These are phyloP conservation scores for Begonia fuchsioides DNA, from an alignment of 306 rosid genomes.

Conservation along the genomic window DNA sequence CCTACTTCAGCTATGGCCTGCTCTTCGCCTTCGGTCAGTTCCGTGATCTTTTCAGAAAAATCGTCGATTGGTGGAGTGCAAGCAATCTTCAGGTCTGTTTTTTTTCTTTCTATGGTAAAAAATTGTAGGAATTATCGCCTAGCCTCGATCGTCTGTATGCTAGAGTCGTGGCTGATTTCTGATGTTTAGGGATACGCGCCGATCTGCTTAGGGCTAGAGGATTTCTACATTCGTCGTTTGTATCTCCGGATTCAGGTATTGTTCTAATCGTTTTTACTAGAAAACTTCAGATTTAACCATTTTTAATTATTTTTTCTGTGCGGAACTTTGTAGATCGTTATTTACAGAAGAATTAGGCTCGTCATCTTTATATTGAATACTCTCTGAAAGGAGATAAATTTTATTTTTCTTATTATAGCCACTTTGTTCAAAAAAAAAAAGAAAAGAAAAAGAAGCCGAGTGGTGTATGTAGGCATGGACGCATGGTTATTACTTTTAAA, in stretches of 20 bases:
- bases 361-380: not conserved
- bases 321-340: not conserved
- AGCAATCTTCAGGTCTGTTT: constrained; percentile 50
- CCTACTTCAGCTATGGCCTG: constrained; percentile 83
- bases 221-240: constrained; percentile 68
- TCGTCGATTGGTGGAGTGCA: constrained; percentile 47
- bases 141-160: not conserved
- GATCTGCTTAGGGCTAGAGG: constrained; percentile 85
- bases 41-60: constrained; percentile 65
- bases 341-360: not conserved
- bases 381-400: no score
- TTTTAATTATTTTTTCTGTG: not conserved
- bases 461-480: no score
- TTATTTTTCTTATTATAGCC: no score
- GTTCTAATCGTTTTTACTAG: not conserved
- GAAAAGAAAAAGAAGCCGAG: no score
- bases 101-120: not conserved
- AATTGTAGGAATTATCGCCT: not conserved
- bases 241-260: constrained; percentile 81
- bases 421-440: no score
- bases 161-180: not conserved
- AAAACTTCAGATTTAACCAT: not conserved
- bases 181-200: constrained; percentile 64
- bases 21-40: constrained; percentile 81
- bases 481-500: no score